Percentiles rank a stretch among this genome's conserved stretches.
phyloP scores from a whole-genome alignment of 139 green algal genomes.

The Coelastrella sp. region DNA sequence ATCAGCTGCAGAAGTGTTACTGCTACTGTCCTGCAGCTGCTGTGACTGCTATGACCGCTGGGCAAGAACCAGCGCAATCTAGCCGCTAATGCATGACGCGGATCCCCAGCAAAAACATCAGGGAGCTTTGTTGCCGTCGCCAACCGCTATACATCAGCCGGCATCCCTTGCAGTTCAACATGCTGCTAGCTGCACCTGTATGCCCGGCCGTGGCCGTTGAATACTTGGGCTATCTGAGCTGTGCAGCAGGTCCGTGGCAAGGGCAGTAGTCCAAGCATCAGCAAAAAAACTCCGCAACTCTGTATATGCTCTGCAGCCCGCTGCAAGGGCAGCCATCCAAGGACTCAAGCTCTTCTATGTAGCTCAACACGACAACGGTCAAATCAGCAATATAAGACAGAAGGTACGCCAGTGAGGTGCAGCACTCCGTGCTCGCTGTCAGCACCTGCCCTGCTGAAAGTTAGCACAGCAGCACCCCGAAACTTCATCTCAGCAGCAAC shows the following conservation, averaged over 20 bases:
- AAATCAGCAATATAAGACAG: constrained; percentile 32
- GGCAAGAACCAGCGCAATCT: too few species aligned
- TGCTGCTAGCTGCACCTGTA: not conserved
- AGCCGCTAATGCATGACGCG: too few species aligned
- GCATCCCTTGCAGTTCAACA: not conserved
- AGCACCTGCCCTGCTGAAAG: too few species aligned
- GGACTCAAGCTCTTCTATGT: constrained; percentile 74
- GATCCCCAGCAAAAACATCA: too few species aligned
- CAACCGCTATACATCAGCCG: not conserved
- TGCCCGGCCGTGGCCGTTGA: not conserved
- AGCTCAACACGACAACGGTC: constrained; percentile 49
- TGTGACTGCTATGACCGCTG: not conserved
- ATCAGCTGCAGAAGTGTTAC: not conserved
- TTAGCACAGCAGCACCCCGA: too few species aligned
- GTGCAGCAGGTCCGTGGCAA: too few species aligned
- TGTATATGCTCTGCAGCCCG: constrained; percentile 37
- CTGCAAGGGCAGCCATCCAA: constrained; percentile 54
- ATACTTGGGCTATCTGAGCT: too few species aligned
- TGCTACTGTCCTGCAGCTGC: not conserved
- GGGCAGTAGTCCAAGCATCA: not conserved
- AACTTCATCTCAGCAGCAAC: too few species aligned
- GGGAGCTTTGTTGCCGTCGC: not conserved
- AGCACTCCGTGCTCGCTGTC: not conserved
- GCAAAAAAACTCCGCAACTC: not conserved
- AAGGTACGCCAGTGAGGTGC: constrained; percentile 31